Conservation (phyloP, 805 yeast species). For the Nakazawaea anatomiae region DNA sequence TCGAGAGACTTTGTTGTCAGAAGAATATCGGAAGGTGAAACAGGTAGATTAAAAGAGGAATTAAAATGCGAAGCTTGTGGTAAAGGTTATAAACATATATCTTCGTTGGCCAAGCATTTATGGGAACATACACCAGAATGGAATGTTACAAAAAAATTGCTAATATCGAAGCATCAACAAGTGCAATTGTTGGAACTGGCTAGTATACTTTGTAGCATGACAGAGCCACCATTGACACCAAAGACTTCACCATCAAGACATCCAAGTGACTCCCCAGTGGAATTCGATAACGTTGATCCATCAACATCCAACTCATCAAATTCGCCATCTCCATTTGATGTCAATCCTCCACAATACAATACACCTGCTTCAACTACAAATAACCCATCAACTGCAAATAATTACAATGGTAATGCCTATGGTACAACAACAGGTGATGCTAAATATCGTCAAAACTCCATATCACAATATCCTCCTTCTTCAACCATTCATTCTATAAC, state of each 20-base stretch:
- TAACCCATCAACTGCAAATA: slow-evolving; percentile 7
- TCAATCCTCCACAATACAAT: slow-evolving; percentile 7
- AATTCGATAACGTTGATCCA: slow-evolving; percentile 13
- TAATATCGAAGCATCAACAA: slow-evolving; percentile 84
- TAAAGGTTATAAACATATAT: slow-evolving; percentile 83
- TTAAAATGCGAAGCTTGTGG: slow-evolving; percentile 89
- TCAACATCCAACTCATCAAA: slow-evolving; percentile 15
- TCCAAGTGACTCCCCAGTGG: slow-evolving; percentile 3
- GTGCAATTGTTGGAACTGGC: slow-evolving; percentile 79
- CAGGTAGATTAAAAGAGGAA: slow-evolving; percentile 79
- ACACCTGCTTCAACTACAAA: slow-evolving; percentile 9
- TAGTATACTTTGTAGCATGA: slow-evolving; percentile 72
- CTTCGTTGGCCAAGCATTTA: slow-evolving; percentile 80
- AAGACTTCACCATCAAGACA: slow-evolving; percentile 4
- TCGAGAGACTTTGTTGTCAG: slow-evolving; percentile 72
- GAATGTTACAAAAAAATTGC: slow-evolving; percentile 76
- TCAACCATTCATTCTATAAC: slow-evolving; percentile 10
- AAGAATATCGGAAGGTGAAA: slow-evolving; percentile 79
- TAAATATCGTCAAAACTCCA: slow-evolving; percentile 32
- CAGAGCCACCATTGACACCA: slow-evolving; percentile 25
- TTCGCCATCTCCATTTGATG: slow-evolving; percentile 13
- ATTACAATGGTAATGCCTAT: slow-evolving; percentile 5
- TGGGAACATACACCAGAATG: slow-evolving; percentile 97
- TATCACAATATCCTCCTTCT: slow-evolving; percentile 41
- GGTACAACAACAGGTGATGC: background rate